Evolutionary conservation across 176 grass and related monocot species (phyloP), one percentile per base, ranked within the genome.

Genomic region (Phyllostachys edulis): DNA sequence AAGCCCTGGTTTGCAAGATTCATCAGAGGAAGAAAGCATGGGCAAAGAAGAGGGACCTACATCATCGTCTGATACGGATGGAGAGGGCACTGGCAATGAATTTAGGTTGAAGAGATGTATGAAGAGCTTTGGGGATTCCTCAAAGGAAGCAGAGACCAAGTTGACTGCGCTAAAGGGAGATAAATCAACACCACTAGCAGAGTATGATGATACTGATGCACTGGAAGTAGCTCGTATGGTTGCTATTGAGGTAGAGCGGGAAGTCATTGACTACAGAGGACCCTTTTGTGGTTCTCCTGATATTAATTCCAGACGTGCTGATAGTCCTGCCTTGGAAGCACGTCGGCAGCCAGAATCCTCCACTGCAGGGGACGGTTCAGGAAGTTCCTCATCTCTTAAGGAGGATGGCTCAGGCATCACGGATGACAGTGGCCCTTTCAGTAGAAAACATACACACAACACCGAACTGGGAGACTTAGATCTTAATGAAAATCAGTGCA

Each of bases 201-300:
- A 92, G 13, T 90, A 89, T 36, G 87, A 90, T 75, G 85, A 92
- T 76, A 92, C 75, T 16, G 93, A 95, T 75, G 93, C 93, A 81
- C 83, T 95, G 14, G 90, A 95, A 87, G 88, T 93, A 70, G 91
- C 91, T 32, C 77, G 88, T 20, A 54, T 90, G 49, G 91, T 93
- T 57, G 91, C 91, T 66, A 90, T 93, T 69, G 85, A 89, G 86
- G 93, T 95, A 27, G 88, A 93, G 68, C 73, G 68, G 24, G 91
- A 93, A 67, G 91, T 95, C 45, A 91, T 92, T 52, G 93, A 95
- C 76, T 95, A 95, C 51, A 92, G 93, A 86, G 93, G 84, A 76
- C 72, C 82, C 18, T 92, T 88, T 75, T 92, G 90, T 80, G 79
- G 88, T 72, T 92, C 93, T 79, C 90, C 90, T 86, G 93, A 95